Evolutionary conservation across 495 filamentous ascomycete species (phyloP), one percentile per base, ranked within the genome.

Genomic region (Aspergillus bertholletiae): DNA sequence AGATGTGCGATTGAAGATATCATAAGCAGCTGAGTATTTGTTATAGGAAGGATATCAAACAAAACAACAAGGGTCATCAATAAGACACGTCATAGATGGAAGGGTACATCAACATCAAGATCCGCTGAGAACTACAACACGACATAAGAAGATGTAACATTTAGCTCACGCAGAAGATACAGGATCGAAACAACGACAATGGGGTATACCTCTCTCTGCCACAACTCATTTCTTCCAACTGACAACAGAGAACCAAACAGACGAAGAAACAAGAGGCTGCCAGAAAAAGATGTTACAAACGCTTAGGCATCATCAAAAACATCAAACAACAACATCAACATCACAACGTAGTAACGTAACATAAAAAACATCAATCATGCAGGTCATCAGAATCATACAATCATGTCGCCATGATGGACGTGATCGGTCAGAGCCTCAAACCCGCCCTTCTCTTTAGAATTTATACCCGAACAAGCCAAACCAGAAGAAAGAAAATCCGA

Each of bases 351-450:
- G 54, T 56, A 71, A 63, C 60, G 40, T 49, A 49, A 63, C 51
- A 64, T 61, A 61, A 54, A 59, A 71, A 63, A 61, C 63, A 66
- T 64, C 68, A 63, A 64, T 71, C 71, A 64, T 74, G 66, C 65
- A 74, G 71, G 69, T 75, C 72, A 73, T 75, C 68, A 74, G 64
- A 75, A 72, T 75, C 72, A 65, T 75, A 74, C 71, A 74, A 73
- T 71, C 72, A 74, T 71, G 70, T 73, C 64, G 67, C 68, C 67
- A 65, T 70, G 68, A 65, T 57, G 65, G 68, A 60, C 60, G 60
- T 50, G 54, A 61, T 62, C 54, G 51, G 54, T 65, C 50, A 39
- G 46, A 58, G 43, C 49, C 54, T 41, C 51, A 54, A 58, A 55
- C 55, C 63, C 61, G 59, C 56, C 56, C 39, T 56, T 59, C 57